A percentile compares a stretch with the other conserved stretches of the same genome.
These are phyloP conservation scores for Colletotrichum karsti DNA, from an alignment of 2,329 filamentous ascomycete species.

Conservation along the genomic window DNA sequence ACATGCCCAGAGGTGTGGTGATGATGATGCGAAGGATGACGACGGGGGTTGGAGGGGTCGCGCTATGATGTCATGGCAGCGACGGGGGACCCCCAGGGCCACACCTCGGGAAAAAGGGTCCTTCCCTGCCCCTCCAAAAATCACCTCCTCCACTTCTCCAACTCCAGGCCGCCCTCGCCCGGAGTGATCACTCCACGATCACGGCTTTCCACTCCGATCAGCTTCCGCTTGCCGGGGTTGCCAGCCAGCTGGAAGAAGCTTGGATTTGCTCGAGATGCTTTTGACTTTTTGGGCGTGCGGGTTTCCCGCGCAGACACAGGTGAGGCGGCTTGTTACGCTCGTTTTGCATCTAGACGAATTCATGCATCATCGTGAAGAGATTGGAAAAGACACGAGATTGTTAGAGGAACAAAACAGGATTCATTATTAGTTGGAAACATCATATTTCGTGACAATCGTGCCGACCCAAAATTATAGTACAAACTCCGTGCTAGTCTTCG, in stretches of 20 bases:
- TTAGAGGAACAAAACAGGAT: not conserved
- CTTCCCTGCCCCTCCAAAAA: not conserved
- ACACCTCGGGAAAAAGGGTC: slow-evolving; percentile 1
- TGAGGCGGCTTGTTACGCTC: too few relatives aligned
- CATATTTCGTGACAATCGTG: slow-evolving; percentile 6
- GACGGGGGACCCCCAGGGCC: not conserved
- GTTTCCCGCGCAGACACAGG: too few relatives aligned
- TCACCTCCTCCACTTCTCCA: slow-evolving; percentile 7
- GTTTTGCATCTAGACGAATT: not conserved
- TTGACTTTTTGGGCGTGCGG: not conserved
- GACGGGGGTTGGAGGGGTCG: slow-evolving; percentile 19
- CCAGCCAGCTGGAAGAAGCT: not conserved
- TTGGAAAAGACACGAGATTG: not conserved
- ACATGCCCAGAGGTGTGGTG: not conserved
- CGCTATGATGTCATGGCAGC: slow-evolving; percentile 27
- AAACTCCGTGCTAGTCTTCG: not conserved
- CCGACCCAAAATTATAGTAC: not conserved
- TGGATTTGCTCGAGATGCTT: not conserved
- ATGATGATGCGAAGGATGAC: slow-evolving; percentile 26
- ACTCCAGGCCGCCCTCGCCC: not conserved
- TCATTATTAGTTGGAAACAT: not conserved
- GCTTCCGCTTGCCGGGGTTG: not conserved
- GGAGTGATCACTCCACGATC: not conserved
- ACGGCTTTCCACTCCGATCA: not conserved
- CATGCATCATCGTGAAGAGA: not conserved